Percentiles rank a stretch among this genome's conserved stretches.
phyloP scores from a whole-genome alignment of 176 grass and related monocot species.

The Bonia amplexicaulis region DNA sequence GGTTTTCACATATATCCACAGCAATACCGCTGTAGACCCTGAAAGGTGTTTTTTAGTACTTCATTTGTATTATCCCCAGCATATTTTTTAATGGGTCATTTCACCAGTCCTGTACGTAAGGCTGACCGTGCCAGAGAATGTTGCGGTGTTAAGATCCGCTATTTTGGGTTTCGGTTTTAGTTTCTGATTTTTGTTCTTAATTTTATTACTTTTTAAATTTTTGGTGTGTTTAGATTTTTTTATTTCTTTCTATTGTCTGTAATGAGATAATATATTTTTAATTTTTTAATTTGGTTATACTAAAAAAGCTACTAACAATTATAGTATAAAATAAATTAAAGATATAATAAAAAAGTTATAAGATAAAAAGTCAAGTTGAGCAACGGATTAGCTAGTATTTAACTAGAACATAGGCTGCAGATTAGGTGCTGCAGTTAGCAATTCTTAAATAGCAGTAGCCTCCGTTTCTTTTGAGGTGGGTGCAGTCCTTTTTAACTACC shows the following conservation, averaged over 20 bases:
- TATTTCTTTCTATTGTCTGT: no score
- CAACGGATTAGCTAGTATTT: not conserved
- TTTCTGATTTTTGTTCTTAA: no score
- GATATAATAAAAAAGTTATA: no score
- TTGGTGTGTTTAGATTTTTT: no score
- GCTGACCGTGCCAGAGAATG: constrained; percentile 39
- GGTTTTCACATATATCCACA: not conserved
- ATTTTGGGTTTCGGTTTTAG: no score
- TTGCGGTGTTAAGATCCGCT: not conserved
- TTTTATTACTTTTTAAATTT: not conserved
- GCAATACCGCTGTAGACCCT: constrained; percentile 13
- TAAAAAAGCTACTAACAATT: no score
- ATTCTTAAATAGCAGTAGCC: constrained; percentile 8
- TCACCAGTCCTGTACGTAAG: constrained; percentile 16
- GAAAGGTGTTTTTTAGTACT: constrained; percentile 24
- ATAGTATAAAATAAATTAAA: no score
- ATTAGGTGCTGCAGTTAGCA: constrained; percentile 19
- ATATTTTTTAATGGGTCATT: constrained; percentile 19
- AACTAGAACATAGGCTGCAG: constrained; percentile 15
- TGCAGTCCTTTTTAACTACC: not conserved
- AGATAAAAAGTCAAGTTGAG: no score
- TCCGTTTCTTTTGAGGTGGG: constrained; percentile 38
- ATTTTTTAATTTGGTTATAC: no score
- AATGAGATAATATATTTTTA: no score
- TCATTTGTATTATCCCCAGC: constrained; percentile 10